Evolutionary conservation across 352 stramenopile species (phyloP), one percentile per base, ranked within the genome.

Genomic region (Labyrinthula sp.): DNA sequence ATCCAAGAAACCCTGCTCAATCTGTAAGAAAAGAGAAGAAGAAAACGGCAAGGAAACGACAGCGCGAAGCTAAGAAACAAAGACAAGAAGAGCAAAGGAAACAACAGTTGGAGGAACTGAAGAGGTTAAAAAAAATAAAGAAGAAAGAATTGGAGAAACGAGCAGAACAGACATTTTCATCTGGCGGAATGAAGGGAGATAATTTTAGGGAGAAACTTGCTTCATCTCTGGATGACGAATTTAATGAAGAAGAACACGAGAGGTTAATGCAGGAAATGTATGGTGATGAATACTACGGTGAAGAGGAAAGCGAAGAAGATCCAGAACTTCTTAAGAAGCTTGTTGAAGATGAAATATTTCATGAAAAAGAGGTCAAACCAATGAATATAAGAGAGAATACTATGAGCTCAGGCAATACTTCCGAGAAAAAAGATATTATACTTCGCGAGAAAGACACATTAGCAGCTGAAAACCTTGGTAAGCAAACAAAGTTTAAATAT

Each of bases 71-170:
- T 31, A 71, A 85, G 26, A 73, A 74, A 54, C 33, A 89, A 54
- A 72, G 87, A 28, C 94, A 95, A 63, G 78, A 75, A 0, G 65
- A 84, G 5, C 86, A 97, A 62, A 75, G 83, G 12, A 76, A 82
- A 58, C 85, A 88, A 31, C 94, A 94, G 57, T 83, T 96, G 61
- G 83, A 93, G 54, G 81, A 96, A 58, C 66, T 97, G 23, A 71
- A 76, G 25, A 71, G 87, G 6, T 56, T 99, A 12, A 95, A 95
- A 66, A 97, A 96, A 66, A 69, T 95, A 1, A 95, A 94, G 63
- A 73, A 87, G 45, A 69, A 83, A 27, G 86, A 98, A 61, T 77
- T 97, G 29, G 63, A 93, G 55, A 68, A 64, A 30, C 89, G 92
- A 54, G 59, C 96, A 17, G 68, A 83, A 28, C 81, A 91, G 62